phyloP scores from a whole-genome alignment of 352 stramenopile species.

The Poterioochromonas sp. region DNA sequence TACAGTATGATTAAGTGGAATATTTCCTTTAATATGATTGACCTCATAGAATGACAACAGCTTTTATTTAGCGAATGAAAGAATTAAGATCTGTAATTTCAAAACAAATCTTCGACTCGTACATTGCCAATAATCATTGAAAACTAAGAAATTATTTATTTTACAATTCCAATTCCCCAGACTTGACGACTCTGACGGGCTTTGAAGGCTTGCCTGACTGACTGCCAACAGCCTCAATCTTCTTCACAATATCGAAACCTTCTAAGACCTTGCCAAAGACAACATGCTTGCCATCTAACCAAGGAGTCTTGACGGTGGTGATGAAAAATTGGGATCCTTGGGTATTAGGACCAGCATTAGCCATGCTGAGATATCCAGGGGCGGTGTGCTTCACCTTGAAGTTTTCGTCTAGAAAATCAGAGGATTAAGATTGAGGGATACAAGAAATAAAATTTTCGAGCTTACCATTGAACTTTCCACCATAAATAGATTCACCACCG shows the following conservation, averaged over 20 bases:
- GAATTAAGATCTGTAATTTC: too few species aligned
- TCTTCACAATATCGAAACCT: slow-evolving; percentile 67
- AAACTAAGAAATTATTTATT: too few species aligned
- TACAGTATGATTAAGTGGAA: too few species aligned
- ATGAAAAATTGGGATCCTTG: slow-evolving; percentile 90
- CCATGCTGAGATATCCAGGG: slow-evolving; percentile 87
- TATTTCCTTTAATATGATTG: too few species aligned
- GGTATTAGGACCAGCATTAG: slow-evolving; percentile 69
- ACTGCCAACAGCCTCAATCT: slow-evolving; percentile 18
- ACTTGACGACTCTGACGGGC: neutral
- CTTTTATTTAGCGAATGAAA: too few species aligned
- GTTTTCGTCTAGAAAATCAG: slow-evolving; percentile 75
- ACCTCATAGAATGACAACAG: too few species aligned
- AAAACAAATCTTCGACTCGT: too few species aligned
- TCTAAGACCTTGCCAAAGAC: slow-evolving; percentile 94
- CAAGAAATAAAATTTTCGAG: neutral
- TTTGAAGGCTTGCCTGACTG: slow-evolving; percentile 20
- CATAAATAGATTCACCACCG: slow-evolving; percentile 54
- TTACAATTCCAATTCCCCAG: too few species aligned
- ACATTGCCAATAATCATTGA: too few species aligned
- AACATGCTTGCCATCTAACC: slow-evolving; percentile 95
- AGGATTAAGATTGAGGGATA: neutral
- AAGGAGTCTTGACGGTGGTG: slow-evolving; percentile 88
- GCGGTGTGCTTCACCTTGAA: slow-evolving; percentile 71
- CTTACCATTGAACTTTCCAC: slow-evolving; percentile 47